Evolutionary conservation across 73 alveolate species (phyloP), one percentile per base, ranked within the genome.

Genomic region (Tetrahymena elliotti): DNA sequence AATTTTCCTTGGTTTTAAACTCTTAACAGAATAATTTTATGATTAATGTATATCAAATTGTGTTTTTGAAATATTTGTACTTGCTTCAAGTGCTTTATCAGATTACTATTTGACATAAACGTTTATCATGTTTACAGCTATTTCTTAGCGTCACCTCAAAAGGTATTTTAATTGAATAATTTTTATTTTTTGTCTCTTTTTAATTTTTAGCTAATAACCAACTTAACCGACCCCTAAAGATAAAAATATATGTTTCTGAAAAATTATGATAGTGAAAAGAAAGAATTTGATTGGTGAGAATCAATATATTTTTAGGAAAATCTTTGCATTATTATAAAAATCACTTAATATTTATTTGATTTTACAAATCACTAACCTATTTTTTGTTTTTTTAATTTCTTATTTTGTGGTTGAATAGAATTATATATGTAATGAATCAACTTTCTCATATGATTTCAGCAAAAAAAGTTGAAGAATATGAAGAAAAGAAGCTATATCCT

Each of bases 381-480:
- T 0, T 47, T 47, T 27, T 13, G 13, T 9, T 47, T 0, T 5
- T 18, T 47, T 12, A 47, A 2, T 15, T 47, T 47, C 33, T 31
- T 68, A 68, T 68, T 68, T 27, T 68, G n/a, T 68, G 16, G 16
- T 68, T 68, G 33, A 94, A 93, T 68, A 94, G 94, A 38, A 94
- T 83, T 12, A 93, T 94, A 9, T 94, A 68, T 94, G 84, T 84
- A 15, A 83, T 94, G 96, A 83, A 93, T 7, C 38, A 94, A 24
- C 40, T 94, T 39, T 94, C 96, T 6, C 96, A 94, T 24, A 34
- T 94, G 37, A 83, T 94, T 84, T 94, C 96, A 84, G 96, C 94
- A 20, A 84, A 94, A 40, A 94, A 94, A 94, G 96, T 94, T 4
- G 96, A 94, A 84, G 96, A 41, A n/a, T 94, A 94, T 83, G 92